phyloP scores from a whole-genome alignment of 192 early-diverging fungal genomes.

The Backusella sp. region DNA sequence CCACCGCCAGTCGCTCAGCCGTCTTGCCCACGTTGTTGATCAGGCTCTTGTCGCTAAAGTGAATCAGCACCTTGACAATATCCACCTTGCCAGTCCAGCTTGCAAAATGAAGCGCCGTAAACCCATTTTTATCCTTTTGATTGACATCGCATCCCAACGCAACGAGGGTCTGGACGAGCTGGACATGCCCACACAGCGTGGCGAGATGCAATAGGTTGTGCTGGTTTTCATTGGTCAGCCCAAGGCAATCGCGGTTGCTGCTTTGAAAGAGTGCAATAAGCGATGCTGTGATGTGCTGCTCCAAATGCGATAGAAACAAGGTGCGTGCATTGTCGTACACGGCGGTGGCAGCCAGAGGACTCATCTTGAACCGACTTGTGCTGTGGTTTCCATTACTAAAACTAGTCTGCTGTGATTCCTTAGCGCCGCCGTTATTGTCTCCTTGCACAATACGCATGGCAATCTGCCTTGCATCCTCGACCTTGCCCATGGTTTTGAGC shows the following conservation, averaged over 20 bases:
- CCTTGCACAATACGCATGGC: conserved; percentile 58
- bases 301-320: conserved; percentile 20
- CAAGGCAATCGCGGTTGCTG: conserved; percentile 4
- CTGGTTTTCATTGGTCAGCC: conserved; percentile 20
- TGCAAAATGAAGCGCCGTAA: conserved; percentile 61
- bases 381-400: not conserved
- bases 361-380: conserved; percentile 36
- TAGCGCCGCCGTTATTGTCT: conserved; percentile 14
- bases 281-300: conserved; percentile 17
- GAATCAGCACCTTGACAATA: conserved; percentile 46
- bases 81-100: conserved; percentile 47
- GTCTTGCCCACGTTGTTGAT: conserved; percentile 27
- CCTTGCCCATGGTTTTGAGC: conserved; percentile 61
- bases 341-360: conserved; percentile 26
- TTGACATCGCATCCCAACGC: conserved; percentile 35
- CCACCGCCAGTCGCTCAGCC: conserved; percentile 11
- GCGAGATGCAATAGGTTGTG: conserved; percentile 55
- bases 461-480: conserved; percentile 64
- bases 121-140: conserved; percentile 48
- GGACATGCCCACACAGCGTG: conserved; percentile 48
- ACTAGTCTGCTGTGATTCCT: not conserved
- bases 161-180: conserved; percentile 35
- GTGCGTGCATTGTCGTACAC: conserved; percentile 19
- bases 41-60: conserved; percentile 20
- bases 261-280: conserved; percentile 14